Evolutionary conservation across 2,329 filamentous ascomycete genomes (phyloP).

Genomic region (Fusarium udum): DNA sequence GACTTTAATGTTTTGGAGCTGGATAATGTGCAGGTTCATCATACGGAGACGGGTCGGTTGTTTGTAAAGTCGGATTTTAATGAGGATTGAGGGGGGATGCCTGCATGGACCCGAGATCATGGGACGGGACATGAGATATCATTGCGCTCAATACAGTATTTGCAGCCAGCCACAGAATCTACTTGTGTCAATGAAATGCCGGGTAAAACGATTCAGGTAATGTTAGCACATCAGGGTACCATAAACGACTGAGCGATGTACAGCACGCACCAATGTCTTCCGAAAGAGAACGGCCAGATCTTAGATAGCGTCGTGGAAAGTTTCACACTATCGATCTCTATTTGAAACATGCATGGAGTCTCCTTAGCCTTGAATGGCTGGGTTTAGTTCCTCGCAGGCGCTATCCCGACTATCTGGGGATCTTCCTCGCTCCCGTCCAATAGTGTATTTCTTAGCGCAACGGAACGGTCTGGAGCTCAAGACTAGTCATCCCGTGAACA

Average conservation of each 20-base stretch:
- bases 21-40: background rate
- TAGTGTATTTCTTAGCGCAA: background rate
- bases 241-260: rapidly evolving
- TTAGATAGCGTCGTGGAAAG: rapidly evolving
- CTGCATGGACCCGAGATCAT: background rate
- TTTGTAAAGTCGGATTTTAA: background rate
- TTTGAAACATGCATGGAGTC: rapidly evolving
- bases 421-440: background rate
- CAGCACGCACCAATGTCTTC: rapidly evolving
- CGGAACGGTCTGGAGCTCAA: background rate
- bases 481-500: too few relatives aligned
- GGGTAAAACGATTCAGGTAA: background rate
- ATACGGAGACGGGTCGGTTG: background rate
- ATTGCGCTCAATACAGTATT: rapidly evolving
- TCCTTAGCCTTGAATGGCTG: background rate
- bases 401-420: background rate
- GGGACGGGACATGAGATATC: background rate
- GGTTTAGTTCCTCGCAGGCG: background rate
- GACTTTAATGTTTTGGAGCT: background rate
- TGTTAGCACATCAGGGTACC: too few relatives aligned
- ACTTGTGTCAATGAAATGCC: rapidly evolving
- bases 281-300: too few relatives aligned
- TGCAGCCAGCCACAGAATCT: background rate
- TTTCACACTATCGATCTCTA: rapidly evolving
- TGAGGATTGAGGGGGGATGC: background rate